Percentiles rank a stretch among this genome's conserved stretches.
These are phyloP conservation scores for Naegleria lovaniensis DNA, from an alignment of 208 protist species.

Conservation along the genomic window DNA sequence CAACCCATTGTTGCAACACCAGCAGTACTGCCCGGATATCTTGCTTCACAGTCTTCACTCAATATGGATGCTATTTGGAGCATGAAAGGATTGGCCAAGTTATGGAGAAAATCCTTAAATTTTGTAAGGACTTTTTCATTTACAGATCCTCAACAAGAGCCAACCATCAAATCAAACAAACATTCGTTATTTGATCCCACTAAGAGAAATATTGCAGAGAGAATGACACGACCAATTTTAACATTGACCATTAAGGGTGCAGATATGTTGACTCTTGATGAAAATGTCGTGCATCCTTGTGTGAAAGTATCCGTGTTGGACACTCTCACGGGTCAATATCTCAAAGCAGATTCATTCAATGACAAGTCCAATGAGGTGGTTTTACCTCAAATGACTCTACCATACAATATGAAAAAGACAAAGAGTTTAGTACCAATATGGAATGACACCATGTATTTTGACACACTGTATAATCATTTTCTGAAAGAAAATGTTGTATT, in stretches of 20 bases:
- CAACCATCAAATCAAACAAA: not conserved
- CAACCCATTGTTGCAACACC: not conserved
- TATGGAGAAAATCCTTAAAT: not conserved
- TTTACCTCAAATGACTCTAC: not conserved
- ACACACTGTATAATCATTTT: not conserved
- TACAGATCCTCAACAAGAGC: not conserved
- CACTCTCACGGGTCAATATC: not conserved
- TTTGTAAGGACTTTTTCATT: not conserved
- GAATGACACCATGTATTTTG: constrained; percentile 16
- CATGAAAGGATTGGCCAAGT: not conserved
- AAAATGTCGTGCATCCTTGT: not conserved
- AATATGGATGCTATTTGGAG: no score
- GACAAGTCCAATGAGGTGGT: not conserved
- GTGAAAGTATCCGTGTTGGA: not conserved
- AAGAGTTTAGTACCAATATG: constrained; percentile 7
- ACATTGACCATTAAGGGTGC: not conserved
- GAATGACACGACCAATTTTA: not conserved
- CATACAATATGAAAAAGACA: constrained; percentile 4
- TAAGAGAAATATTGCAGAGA: not conserved
- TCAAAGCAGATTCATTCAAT: not conserved
- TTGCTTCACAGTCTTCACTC: not conserved
- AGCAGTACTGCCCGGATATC: not conserved
- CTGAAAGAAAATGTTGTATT: constrained; percentile 25
- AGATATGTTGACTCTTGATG: not conserved
- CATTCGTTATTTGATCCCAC: not conserved